A percentile compares a stretch with the other conserved stretches of the same genome.
Conservation (phyloP, 345 rosid genomes). For the Ricinus communis region DNA sequence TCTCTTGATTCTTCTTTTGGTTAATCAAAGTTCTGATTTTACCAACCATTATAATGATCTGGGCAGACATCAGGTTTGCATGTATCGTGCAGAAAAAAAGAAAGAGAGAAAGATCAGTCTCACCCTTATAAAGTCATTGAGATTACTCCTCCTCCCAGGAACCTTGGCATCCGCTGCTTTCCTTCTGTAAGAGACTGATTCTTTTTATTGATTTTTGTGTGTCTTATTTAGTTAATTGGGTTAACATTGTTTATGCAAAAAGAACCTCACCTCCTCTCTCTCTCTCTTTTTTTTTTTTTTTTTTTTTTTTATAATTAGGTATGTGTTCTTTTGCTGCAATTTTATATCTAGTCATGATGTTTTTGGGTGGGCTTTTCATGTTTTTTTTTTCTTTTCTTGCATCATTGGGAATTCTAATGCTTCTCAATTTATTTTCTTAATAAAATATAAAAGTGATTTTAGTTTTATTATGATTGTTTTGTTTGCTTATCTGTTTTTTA, state of each 20-base stretch:
- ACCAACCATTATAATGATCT: no score
- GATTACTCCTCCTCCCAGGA: slow-evolving; percentile 91
- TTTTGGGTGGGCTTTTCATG: not conserved
- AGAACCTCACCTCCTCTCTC: no score
- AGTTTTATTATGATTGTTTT: not conserved
- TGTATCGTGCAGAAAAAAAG: slow-evolving; percentile 70
- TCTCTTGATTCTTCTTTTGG: no score
- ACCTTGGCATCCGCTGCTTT: slow-evolving; percentile 84
- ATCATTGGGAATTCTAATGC: not conserved
- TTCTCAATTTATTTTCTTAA: no score
- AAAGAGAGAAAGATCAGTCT: slow-evolving; percentile 51
- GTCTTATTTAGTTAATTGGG: not conserved
- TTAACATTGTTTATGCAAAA: no score
- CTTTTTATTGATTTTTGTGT: not conserved
- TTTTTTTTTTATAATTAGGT: no score
- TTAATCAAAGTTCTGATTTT: no score
- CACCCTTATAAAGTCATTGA: slow-evolving; percentile 84
- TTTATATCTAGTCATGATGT: no score
- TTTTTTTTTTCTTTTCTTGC: not conserved
- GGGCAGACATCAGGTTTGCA: slow-evolving; percentile 33
- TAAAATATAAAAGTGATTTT: no score
- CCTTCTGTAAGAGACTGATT: slow-evolving; percentile 51
- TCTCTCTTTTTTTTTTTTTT: no score
- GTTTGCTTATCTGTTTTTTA: not conserved
- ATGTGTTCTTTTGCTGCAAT: no score